A percentile compares a stretch with the other conserved stretches of the same genome.
Conservation (phyloP, 371 early-diverging fungal genomes). For the Mortierella sp. region DNA sequence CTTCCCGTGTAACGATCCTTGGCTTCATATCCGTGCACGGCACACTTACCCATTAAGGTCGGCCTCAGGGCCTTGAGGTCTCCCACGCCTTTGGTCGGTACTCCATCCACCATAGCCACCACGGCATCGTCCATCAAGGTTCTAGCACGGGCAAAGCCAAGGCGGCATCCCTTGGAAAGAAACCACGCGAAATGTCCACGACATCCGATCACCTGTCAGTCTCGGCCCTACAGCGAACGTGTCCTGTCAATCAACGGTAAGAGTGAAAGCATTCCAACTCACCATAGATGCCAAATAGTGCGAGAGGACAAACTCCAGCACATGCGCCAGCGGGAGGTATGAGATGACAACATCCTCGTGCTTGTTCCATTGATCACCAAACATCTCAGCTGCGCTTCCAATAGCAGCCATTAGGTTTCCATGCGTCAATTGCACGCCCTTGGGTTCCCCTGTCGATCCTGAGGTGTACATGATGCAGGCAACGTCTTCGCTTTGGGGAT, state of each 20-base stretch:
- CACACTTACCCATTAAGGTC: constrained; percentile 76
- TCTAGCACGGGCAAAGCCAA: constrained; percentile 86
- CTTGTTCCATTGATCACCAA: constrained; percentile 53
- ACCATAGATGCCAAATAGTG: constrained; percentile 52
- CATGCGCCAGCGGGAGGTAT: constrained; percentile 93
- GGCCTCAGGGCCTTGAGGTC: constrained; percentile 91
- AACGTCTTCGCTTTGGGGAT: constrained; percentile 73
- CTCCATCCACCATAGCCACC: constrained; percentile 54
- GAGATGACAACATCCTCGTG: constrained; percentile 75
- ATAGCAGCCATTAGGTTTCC: constrained; percentile 78
- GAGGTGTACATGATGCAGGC: constrained; percentile 93
- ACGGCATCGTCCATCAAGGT: constrained; percentile 88
- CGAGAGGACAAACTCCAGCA: constrained; percentile 72
- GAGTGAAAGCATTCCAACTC: background rate
- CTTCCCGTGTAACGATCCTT: background rate
- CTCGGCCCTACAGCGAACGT: too few relatives aligned
- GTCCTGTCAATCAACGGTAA: too few relatives aligned
- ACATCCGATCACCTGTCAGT: too few relatives aligned
- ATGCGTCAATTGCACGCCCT: constrained; percentile 73
- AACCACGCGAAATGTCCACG: constrained; percentile 1
- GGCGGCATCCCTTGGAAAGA: constrained; percentile 46
- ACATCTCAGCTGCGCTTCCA: constrained; percentile 61
- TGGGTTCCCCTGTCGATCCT: constrained; percentile 86
- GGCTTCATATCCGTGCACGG: background rate
- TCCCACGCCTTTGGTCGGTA: constrained; percentile 83